Conservation (phyloP, 352 stramenopile genomes). For the Phytopythium montanum region DNA sequence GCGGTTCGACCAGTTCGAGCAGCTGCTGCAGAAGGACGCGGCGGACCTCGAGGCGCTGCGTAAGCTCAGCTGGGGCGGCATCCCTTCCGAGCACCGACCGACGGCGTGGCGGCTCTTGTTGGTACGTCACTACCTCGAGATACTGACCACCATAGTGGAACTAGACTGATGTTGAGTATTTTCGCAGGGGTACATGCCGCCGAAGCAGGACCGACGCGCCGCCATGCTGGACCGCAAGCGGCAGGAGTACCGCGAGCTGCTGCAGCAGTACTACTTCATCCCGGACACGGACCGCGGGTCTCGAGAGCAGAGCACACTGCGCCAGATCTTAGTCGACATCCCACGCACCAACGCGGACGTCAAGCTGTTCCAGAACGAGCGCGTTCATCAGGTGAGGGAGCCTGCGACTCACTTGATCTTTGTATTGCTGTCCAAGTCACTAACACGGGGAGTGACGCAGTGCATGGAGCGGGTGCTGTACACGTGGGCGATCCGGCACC, state of each 20-base stretch:
- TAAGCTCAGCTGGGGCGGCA: constrained; percentile 90
- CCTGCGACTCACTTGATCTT: neutral
- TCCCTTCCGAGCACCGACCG: constrained; percentile 80
- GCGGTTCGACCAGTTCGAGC: constrained; percentile 70
- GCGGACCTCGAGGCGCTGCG: constrained; percentile 90
- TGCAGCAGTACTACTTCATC: constrained; percentile 97
- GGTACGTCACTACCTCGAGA: too few species aligned
- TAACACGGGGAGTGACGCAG: constrained; percentile 16
- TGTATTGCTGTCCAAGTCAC: neutral
- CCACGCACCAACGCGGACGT: constrained; percentile 96
- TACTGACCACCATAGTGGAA: neutral
- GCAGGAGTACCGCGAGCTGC: constrained; percentile 94
- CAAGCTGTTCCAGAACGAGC: constrained; percentile 96
- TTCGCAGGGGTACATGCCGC: constrained; percentile 92
- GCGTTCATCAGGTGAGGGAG: constrained; percentile 87
- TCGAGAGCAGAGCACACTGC: constrained; percentile 95
- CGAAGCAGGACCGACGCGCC: constrained; percentile 89
- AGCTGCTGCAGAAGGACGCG: constrained; percentile 63
- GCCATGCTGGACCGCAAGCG: constrained; percentile 93
- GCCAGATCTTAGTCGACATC: constrained; percentile 98
- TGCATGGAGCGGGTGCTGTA: constrained; percentile 97
- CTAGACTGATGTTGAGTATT: neutral
- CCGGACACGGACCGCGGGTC: constrained; percentile 91
- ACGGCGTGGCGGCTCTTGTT: constrained; percentile 97
- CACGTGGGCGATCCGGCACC: constrained; percentile 98